Conservation (phyloP, 768 basidiomycete species). For the Boletus coccyginus region DNA sequence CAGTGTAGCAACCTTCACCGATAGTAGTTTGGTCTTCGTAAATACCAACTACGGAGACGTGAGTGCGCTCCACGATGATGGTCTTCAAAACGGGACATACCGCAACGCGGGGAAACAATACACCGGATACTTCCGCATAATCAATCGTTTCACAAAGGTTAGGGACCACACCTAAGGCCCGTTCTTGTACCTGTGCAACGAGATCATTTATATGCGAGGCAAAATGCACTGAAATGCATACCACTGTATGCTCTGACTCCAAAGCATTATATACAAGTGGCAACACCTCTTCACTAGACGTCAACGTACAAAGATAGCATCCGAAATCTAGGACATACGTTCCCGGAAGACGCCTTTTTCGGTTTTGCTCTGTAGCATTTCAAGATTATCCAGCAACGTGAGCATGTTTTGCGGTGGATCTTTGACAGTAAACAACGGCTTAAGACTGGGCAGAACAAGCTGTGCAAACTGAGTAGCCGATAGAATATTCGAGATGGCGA, state of each 20-base stretch:
- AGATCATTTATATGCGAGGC: conserved; percentile 1
- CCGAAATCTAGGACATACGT: conserved; percentile 49
- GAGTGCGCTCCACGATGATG: conserved; percentile 3
- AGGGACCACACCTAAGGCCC: conserved; percentile 80
- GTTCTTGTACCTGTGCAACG: conserved; percentile 78
- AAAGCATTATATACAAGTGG: conserved; percentile 94
- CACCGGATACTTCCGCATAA: conserved; percentile 90
- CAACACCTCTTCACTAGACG: conserved; percentile 69
- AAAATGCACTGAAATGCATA: conserved; percentile 31
- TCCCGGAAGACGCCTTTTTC: conserved; percentile 83
- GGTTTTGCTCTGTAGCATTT: conserved; percentile 86
- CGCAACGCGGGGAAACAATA: conserved; percentile 90
- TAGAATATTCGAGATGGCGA: conserved; percentile 78
- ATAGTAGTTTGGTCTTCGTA: conserved; percentile 83
- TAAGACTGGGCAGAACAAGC: conserved; percentile 81
- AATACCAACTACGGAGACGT: conserved; percentile 70
- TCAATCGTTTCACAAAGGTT: conserved; percentile 90
- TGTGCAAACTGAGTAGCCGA: conserved; percentile 78
- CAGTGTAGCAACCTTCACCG: conserved; percentile 89
- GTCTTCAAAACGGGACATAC: conserved; percentile 43
- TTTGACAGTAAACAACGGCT: conserved; percentile 84
- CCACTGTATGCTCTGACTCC: conserved; percentile 89
- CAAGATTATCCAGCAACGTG: conserved; percentile 85
- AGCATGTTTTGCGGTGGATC: conserved; percentile 99
- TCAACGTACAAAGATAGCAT: conserved; percentile 3